phyloP scores from a whole-genome alignment of 2,329 filamentous ascomycete species.

The Chaetomiaceae sp. region DNA sequence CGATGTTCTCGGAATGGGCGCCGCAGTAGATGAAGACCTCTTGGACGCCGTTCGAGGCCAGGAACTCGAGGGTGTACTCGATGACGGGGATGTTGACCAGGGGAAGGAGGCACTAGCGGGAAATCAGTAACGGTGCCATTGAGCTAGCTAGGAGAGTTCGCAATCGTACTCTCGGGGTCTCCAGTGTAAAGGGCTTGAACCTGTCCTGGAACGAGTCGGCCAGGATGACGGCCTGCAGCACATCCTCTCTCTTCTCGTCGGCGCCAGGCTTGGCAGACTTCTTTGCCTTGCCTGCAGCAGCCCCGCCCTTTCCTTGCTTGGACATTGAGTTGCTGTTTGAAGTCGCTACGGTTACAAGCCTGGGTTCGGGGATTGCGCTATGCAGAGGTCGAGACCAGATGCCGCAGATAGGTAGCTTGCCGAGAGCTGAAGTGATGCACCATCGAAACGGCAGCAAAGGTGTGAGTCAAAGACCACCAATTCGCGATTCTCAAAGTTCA shows the following conservation, averaged over 20 bases:
- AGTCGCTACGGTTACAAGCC: background rate
- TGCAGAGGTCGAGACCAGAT: background rate
- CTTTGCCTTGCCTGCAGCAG: slow-evolving; percentile 45
- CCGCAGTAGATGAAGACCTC: slow-evolving; percentile 92
- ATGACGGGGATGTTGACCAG: slow-evolving; percentile 92
- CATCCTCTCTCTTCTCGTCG: slow-evolving; percentile 55
- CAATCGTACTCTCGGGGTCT: slow-evolving; percentile 68
- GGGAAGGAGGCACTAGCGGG: slow-evolving; percentile 75
- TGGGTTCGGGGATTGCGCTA: background rate
- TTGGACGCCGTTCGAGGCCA: slow-evolving; percentile 91
- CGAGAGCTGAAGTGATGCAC: background rate
- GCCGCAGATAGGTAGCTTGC: background rate
- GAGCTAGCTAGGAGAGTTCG: background rate
- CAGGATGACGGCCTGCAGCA: slow-evolving; percentile 63
- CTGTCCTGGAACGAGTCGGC: slow-evolving; percentile 92
- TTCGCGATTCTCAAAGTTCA: slow-evolving; percentile 3
- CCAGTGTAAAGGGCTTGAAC: slow-evolving; percentile 84
- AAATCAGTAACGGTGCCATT: slow-evolving; percentile 11
- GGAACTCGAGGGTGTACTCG: slow-evolving; percentile 95
- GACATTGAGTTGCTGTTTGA: slow-evolving; percentile 37
- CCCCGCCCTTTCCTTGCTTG: slow-evolving; percentile 38
- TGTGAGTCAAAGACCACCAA: slow-evolving; percentile 18
- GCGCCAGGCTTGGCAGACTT: slow-evolving; percentile 46
- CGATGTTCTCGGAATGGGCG: slow-evolving; percentile 79
- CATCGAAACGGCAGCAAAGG: background rate